Percentiles rank a stretch among this genome's conserved stretches.
Evolutionary conservation across 305 asterid genomes (phyloP).

Genomic region (Solanum chacoense): DNA sequence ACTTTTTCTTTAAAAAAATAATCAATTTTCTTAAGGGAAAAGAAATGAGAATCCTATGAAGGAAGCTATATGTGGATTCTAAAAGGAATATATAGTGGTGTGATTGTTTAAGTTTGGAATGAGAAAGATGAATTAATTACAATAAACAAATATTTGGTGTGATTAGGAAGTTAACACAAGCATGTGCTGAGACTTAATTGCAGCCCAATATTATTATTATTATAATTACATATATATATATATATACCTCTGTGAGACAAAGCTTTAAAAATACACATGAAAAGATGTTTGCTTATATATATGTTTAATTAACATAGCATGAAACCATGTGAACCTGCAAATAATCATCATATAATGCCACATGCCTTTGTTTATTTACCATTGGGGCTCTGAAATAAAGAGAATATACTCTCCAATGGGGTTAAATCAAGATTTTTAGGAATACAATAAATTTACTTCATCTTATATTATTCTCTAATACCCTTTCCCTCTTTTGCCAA

Average conservation of each 20-base stretch:
- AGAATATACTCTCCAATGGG: conserved; percentile 13
- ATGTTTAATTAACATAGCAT: conserved; percentile 15
- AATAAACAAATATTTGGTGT: conserved; percentile 1
- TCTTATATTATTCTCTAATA: neutral
- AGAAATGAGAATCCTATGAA: neutral
- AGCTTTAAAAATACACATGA: conserved; percentile 24
- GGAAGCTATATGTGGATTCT: neutral
- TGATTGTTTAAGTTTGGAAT: neutral
- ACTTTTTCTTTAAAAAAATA: neutral
- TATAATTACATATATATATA: too few relatives aligned
- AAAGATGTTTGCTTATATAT: conserved; percentile 20
- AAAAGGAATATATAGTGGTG: neutral
- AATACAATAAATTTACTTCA: neutral
- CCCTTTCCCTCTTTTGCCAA: neutral
- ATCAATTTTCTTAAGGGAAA: neutral
- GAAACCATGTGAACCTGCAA: conserved; percentile 33
- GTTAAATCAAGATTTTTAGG: neutral
- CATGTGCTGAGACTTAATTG: conserved; percentile 53
- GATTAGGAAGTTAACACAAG: conserved; percentile 29
- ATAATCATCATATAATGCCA: conserved; percentile 46
- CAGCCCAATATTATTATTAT: conserved; percentile 9
- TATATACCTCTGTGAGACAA: conserved; percentile 12
- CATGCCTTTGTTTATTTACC: conserved; percentile 33
- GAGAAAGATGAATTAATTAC: neutral
- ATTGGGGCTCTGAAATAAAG: neutral